Evolutionary conservation across 768 basidiomycete species (phyloP).

Genomic region (Calocybe indica): DNA sequence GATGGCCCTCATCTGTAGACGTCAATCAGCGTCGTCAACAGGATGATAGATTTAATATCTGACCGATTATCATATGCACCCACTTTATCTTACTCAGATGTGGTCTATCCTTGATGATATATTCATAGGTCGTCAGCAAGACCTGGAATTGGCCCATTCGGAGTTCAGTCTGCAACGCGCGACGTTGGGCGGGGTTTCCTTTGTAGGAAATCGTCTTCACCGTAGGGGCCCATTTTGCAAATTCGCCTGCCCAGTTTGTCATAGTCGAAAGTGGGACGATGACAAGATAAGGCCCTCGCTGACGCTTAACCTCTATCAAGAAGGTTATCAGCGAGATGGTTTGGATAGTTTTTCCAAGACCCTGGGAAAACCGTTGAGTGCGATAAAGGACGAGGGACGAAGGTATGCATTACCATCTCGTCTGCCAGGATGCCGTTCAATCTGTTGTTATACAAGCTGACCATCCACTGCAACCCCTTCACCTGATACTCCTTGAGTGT

Average conservation of each 20-base stretch:
- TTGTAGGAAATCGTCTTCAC: slow-evolving; percentile 84
- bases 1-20: slow-evolving; percentile 82
- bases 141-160: slow-evolving; percentile 85
- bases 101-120: slow-evolving; percentile 96
- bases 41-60: slow-evolving; percentile 9
- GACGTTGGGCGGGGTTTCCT: slow-evolving; percentile 81
- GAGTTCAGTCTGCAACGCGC: slow-evolving; percentile 71
- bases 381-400: slow-evolving; percentile 1
- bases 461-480: slow-evolving; percentile 98
- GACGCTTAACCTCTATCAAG: slow-evolving; percentile 85
- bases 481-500: slow-evolving; percentile 93
- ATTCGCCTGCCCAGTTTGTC: slow-evolving; percentile 97
- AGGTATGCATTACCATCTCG: slow-evolving; percentile 61
- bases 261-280: slow-evolving; percentile 94
- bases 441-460: slow-evolving; percentile 93
- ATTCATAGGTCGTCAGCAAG: slow-evolving; percentile 91
- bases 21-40: neutral
- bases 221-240: slow-evolving; percentile 92
- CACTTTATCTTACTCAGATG: slow-evolving; percentile 87
- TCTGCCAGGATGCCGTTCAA: slow-evolving; percentile 94
- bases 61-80: slow-evolving; percentile 96
- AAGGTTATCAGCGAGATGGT: slow-evolving; percentile 94
- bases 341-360: slow-evolving; percentile 94
- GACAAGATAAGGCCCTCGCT: slow-evolving; percentile 92
- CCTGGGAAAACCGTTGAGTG: slow-evolving; percentile 34